Conservation (phyloP, 2,329 filamentous ascomycete genomes). For the Colletotrichum zoysiae region DNA sequence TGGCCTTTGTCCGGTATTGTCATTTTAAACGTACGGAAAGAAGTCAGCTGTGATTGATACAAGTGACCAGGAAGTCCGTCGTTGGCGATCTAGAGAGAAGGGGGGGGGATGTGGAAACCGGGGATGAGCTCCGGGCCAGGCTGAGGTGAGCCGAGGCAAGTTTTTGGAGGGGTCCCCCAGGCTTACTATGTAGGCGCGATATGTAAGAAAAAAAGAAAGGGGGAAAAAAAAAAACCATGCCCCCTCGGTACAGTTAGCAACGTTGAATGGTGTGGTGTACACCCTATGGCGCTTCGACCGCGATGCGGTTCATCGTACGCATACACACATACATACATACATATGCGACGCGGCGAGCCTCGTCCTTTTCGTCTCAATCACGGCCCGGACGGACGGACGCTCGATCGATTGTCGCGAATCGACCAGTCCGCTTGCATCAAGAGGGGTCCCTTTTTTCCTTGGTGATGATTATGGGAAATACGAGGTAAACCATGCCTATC, state of each 20-base stretch:
- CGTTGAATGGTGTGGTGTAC: not conserved
- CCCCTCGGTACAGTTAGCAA: too few species aligned
- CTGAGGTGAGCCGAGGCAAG: slow-evolving; percentile 29
- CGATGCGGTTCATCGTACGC: not conserved
- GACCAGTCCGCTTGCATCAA: not conserved
- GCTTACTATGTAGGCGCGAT: slow-evolving; percentile 10
- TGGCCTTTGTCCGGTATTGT: not conserved
- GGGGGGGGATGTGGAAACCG: not conserved
- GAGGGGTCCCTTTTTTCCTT: not conserved
- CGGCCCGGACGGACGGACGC: not conserved
- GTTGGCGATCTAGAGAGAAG: not conserved
- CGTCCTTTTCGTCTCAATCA: not conserved
- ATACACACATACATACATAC: too few species aligned
- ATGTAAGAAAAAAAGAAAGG: not conserved
- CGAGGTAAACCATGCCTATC: not conserved
- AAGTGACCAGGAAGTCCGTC: too few species aligned
- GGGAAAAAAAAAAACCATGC: too few species aligned
- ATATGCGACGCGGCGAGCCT: slow-evolving; percentile 4
- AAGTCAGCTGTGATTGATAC: not conserved
- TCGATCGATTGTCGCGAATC: not conserved
- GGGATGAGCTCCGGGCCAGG: slow-evolving; percentile 11
- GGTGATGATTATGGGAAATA: not conserved
- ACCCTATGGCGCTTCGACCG: not conserved
- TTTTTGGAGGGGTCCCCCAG: slow-evolving; percentile 13
- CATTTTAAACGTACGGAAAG: too few species aligned